Conservation (phyloP, 139 green algal species). For the Eudorina sp. region DNA sequence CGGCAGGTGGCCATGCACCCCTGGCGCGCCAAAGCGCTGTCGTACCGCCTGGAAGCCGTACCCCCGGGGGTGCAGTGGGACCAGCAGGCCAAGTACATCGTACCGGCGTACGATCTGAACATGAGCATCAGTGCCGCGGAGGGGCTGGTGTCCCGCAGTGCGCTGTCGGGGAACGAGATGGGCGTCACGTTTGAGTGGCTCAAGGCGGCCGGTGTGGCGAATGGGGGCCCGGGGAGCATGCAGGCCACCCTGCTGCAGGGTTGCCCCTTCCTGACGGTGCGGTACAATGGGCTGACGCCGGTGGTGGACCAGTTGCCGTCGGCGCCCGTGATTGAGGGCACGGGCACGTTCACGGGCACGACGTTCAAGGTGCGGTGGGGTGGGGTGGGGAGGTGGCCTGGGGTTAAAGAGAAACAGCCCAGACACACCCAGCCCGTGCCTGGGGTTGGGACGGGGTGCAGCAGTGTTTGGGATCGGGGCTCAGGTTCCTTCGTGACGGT, state of each 20-base stretch:
- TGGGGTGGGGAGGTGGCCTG: too few species aligned
- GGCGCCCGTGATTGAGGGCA: background rate
- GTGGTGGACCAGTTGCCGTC: background rate
- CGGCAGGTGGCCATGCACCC: constrained; percentile 31
- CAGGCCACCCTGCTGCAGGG: constrained; percentile 37
- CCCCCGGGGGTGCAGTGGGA: background rate
- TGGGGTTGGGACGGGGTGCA: too few species aligned
- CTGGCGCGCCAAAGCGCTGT: constrained; percentile 12
- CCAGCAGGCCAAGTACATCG: background rate
- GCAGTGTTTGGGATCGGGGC: too few species aligned
- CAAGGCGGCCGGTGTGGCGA: background rate
- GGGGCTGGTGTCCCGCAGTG: background rate
- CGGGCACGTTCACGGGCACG: background rate
- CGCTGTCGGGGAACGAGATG: background rate
- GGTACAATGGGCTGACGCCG: constrained; percentile 31
- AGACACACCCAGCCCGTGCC: too few species aligned
- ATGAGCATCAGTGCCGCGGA: background rate
- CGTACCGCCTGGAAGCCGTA: background rate
- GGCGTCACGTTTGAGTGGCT: constrained; percentile 22
- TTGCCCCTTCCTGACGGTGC: constrained; percentile 36
- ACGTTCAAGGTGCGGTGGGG: constrained; percentile 3
- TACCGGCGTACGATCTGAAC: background rate
- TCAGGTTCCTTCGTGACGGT: too few species aligned
- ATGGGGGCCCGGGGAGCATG: background rate
- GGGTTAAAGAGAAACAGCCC: too few species aligned